These are phyloP conservation scores for Globisporangium abappressorium DNA, from an alignment of 352 stramenopile species.

Conservation along the genomic window DNA sequence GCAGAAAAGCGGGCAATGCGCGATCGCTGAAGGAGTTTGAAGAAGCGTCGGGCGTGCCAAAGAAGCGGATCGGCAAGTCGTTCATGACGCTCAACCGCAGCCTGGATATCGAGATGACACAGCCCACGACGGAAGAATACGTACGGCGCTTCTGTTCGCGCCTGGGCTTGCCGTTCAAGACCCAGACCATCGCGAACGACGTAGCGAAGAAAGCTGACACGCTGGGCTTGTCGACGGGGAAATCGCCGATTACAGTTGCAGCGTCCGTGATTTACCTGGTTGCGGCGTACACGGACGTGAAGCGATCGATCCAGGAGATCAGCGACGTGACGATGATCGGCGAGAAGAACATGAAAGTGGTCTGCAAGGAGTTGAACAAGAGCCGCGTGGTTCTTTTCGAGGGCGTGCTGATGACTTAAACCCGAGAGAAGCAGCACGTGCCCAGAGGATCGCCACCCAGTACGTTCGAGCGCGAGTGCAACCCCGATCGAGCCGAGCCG, in stretches of 20 bases:
- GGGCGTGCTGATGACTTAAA: conserved; percentile 59
- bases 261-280: conserved; percentile 81
- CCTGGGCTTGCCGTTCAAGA: conserved; percentile 71
- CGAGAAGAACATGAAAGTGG: conserved; percentile 81
- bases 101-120: conserved; percentile 60
- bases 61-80: conserved; percentile 77
- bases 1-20: conserved; percentile 57
- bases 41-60: conserved; percentile 65
- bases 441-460: not conserved
- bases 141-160: conserved; percentile 75
- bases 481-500: not conserved
- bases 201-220: conserved; percentile 72
- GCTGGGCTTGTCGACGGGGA: conserved; percentile 62
- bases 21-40: conserved; percentile 78
- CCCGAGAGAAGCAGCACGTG: not conserved
- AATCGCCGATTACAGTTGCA: conserved; percentile 67
- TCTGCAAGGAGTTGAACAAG: conserved; percentile 87
- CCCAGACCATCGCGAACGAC: conserved; percentile 70
- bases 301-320: conserved; percentile 80
- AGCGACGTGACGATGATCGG: conserved; percentile 78
- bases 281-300: conserved; percentile 77
- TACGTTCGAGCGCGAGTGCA: not conserved
- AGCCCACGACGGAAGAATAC: conserved; percentile 73
- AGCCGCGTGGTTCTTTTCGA: conserved; percentile 76
- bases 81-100: conserved; percentile 63